Evolutionary conservation across 2,329 filamentous ascomycete genomes (phyloP), one percentile per base, ranked within the genome.

Genomic region (Fusarium subtropicale): DNA sequence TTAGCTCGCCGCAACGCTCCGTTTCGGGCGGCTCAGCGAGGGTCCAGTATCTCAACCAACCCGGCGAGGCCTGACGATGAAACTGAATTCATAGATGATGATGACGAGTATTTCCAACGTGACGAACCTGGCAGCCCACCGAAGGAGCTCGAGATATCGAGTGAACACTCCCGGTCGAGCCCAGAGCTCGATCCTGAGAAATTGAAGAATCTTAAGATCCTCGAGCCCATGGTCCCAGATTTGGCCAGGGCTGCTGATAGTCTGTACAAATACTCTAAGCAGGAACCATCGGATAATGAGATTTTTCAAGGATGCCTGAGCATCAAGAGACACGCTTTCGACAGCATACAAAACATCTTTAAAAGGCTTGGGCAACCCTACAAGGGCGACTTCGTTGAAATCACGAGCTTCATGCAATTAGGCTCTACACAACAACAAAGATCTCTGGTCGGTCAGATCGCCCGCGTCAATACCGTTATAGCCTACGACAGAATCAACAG

Each of bases 401-500:
- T 73, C 51, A 44, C 56, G 11, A 52, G 59, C n/a, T 61, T 64
- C 24, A 16, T 56, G 28, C 15, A 36, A 33, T 22, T 30, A n/a
- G 11, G 26, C 13, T 26, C 28, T 20, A 54, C 50, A n/a, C 46
- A 58, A n/a, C 44, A 61, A 5, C 38, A 52, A 16, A 42, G 31
- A 13, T 26, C 30, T 20, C 66, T 59, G 24, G 55, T 41, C 11
- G 63, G 33, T 16, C 64, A 72, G 16, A 67, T 80, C 18, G 76
- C 74, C 7, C 69, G 73, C 30, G 78, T 77, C 28, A 83, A 83
- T 56, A 71, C 80, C 7, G 78, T 77, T 24, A 73, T 75, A 7
- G 74, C 80, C 9, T 73, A 81, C 13, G 75, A 80, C 53, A 66
- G 71, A 7, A 64, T 79, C 34, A 54, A 64, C 15, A 47, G 44